These are phyloP conservation scores for Amphicarpaea edgeworthii DNA, from an alignment of 306 rosid genomes.

Conservation along the genomic window DNA sequence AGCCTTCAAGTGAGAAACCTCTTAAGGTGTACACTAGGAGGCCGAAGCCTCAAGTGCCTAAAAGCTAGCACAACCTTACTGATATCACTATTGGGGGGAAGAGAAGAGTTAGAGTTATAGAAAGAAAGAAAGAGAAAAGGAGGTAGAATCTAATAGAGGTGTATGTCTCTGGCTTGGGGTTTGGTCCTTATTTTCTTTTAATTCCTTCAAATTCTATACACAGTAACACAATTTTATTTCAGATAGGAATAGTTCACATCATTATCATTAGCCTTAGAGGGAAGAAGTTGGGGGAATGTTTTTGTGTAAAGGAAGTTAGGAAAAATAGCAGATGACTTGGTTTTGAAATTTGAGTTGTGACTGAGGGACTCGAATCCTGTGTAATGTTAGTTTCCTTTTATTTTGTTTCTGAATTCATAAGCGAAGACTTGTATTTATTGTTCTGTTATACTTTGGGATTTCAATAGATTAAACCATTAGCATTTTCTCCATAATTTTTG, in stretches of 20 bases:
- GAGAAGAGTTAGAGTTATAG: background rate
- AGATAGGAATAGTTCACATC: background rate
- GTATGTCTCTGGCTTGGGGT: background rate
- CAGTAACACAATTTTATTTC: background rate
- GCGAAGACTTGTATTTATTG: background rate
- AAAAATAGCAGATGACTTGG: background rate
- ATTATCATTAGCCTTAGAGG: slow-evolving; percentile 1
- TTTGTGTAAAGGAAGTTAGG: background rate
- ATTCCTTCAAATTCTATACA: background rate
- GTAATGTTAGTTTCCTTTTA: background rate
- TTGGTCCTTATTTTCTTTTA: background rate
- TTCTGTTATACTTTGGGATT: background rate
- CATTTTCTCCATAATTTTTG: background rate
- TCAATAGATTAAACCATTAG: background rate
- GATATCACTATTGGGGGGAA: background rate
- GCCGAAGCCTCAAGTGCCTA: background rate
- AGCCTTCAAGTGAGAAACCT: background rate
- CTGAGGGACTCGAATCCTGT: background rate
- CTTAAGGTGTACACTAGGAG: background rate
- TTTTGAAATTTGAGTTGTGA: background rate
- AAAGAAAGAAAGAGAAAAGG: background rate
- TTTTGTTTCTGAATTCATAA: too few relatives aligned
- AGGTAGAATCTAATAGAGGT: background rate
- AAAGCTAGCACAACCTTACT: background rate
- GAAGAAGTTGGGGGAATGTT: background rate